Conservation (phyloP, 805 yeast species). For the Kluyveromyces lactis region DNA sequence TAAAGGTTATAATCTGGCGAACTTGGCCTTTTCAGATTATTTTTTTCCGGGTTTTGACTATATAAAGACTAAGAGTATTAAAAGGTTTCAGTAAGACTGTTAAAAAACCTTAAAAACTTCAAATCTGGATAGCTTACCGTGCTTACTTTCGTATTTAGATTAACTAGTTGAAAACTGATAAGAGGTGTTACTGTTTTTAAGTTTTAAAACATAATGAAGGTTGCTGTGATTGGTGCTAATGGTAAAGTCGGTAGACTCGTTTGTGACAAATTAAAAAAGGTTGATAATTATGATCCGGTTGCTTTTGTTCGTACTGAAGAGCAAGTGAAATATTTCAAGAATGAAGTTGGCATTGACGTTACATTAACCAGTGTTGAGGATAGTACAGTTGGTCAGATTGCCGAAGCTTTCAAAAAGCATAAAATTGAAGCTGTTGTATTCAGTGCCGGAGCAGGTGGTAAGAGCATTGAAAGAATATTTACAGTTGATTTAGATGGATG, state of each 20-base stretch:
- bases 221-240: conserved; percentile 51
- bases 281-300: conserved; percentile 30
- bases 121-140: no score
- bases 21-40: no score
- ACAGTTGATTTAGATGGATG: conserved; percentile 58
- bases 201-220: no score
- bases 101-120: no score
- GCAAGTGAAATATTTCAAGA: conserved; percentile 36
- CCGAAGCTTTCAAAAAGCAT: conserved; percentile 25
- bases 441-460: conserved; percentile 58
- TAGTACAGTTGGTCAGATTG: conserved; percentile 29
- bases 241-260: conserved; percentile 50
- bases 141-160: no score
- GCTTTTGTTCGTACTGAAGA: conserved; percentile 39
- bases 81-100: no score
- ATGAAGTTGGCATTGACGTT: conserved; percentile 31
- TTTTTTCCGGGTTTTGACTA: no score
- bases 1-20: no score
- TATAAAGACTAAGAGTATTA: no score
- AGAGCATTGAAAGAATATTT: conserved; percentile 36
- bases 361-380: conserved; percentile 34
- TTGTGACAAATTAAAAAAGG: conserved; percentile 28
- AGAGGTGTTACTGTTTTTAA: no score
- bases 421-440: conserved; percentile 52
- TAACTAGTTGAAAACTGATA: no score